Conservation (phyloP, 345 rosid genomes). For the Hirschfeldia incana region DNA sequence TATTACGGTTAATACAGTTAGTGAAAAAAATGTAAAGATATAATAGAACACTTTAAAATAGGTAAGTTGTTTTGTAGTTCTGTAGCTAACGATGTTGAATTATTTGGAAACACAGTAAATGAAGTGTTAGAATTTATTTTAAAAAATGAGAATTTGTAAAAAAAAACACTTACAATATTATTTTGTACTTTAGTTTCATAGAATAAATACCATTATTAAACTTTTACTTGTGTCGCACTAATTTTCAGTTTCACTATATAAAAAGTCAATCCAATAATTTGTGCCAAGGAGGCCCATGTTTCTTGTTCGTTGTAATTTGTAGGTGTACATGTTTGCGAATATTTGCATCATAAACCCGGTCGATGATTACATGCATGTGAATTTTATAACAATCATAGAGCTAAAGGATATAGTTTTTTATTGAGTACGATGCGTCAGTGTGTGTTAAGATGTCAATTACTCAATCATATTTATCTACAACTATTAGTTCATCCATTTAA, state of each 20-base stretch:
- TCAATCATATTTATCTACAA: background rate
- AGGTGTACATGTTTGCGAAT: constrained; percentile 19
- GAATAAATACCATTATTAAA: too few species aligned
- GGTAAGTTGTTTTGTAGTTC: too few species aligned
- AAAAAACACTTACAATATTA: too few species aligned
- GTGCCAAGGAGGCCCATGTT: background rate
- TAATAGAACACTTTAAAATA: too few species aligned
- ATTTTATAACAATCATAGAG: background rate
- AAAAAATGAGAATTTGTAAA: too few species aligned
- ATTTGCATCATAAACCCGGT: constrained; percentile 3
- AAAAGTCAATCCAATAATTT: background rate
- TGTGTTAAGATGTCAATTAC: background rate
- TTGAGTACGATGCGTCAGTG: background rate
- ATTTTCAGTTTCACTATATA: constrained; percentile 20
- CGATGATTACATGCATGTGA: constrained; percentile 4
- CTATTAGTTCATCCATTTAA: background rate
- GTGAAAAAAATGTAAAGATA: too few species aligned
- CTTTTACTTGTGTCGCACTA: too few species aligned
- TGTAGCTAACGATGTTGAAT: too few species aligned
- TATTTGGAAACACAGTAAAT: too few species aligned
- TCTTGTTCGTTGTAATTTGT: background rate
- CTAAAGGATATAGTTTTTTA: background rate
- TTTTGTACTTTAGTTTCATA: too few species aligned
- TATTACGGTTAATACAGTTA: too few species aligned
- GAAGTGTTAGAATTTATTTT: too few species aligned